These are phyloP conservation scores for Neurospora sp. DNA, from an alignment of 495 filamentous ascomycete species.

Conservation along the genomic window DNA sequence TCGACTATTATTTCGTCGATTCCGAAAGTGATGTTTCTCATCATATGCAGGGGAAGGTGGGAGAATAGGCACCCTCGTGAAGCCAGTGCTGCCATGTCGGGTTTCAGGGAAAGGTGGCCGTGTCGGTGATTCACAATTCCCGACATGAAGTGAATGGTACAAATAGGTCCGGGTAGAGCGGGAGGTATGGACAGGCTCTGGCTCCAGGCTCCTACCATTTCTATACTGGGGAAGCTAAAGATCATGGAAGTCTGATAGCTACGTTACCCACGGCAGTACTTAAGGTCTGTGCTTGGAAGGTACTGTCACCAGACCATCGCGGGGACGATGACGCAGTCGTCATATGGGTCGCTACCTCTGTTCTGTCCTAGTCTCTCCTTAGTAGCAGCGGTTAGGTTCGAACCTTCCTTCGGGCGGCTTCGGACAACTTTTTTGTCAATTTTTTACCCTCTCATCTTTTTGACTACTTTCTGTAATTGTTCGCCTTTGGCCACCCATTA, in stretches of 20 bases:
- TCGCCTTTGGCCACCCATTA: neutral
- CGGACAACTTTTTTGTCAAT: too few relatives aligned
- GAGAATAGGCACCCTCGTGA: too few relatives aligned
- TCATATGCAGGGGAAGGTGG: fast-evolving
- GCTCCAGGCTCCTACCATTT: neutral
- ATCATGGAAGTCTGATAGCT: neutral
- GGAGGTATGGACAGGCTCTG: neutral
- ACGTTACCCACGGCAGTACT: neutral
- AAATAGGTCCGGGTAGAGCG: neutral
- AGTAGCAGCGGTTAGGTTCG: too few relatives aligned
- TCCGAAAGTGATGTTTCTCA: too few relatives aligned
- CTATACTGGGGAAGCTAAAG: neutral
- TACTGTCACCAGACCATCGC: neutral
- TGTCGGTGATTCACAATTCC: too few relatives aligned
- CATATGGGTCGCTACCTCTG: neutral
- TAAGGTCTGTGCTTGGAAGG: neutral
- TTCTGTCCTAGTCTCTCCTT: too few relatives aligned
- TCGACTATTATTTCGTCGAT: too few relatives aligned
- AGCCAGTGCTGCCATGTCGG: too few relatives aligned
- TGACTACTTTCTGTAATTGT: neutral
- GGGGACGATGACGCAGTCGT: neutral
- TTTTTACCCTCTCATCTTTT: neutral
- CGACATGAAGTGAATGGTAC: neutral
- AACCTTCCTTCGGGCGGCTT: too few relatives aligned
- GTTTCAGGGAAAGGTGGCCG: too few relatives aligned